Base-by-base conservation (phyloP, 768 basidiomycete genomes). In the Russula dissimulans region DNA sequence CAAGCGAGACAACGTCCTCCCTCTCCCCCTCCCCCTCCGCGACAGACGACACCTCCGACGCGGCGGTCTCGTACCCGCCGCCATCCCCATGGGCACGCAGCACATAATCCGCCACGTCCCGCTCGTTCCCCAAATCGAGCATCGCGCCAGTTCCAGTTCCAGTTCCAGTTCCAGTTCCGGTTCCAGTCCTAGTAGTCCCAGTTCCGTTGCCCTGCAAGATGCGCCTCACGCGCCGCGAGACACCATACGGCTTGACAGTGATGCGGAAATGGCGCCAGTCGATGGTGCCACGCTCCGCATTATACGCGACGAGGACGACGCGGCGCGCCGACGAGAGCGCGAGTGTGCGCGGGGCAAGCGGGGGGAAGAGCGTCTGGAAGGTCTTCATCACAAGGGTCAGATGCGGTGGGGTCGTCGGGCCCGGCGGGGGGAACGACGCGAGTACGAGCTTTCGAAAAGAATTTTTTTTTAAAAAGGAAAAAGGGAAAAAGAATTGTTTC, bases 251-350 rank as follows among this genome's bases (percentile, higher is more conserved):
- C 71, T 93, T 91, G 56, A 99, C 89, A 17, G 91, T 89, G 76
- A 99, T 98, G 65, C 93, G 79, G 71, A 87, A 98, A 74, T 99
- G 97, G 49, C 97, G 84, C 70, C 94, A 83, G 69, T 97, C 93
- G 69, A 99, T 77, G 6, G 93, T 93, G 51, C 83, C 87, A 50
- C 84, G 85, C 22, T 88, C 86, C 18, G 87, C 74, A 71, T 93
- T 93, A 77, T 97, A 97, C 0, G 93, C 86, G 52, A 98, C 76
- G 52, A 99, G 86, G 38, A 98, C 91, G 57, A 99, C 87, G 67
- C 97, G 85, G 36, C 97, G 90, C 4, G 95, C 95, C 36, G 91
- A 89, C 54, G 95, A 87, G 53, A 92, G 83, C 22, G 83, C 81
- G 70, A 93, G 78, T 36, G 83, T 80, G 67, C 89, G 80, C 1